Evolutionary conservation across 179 eudicot genomes (phyloP).

Genomic region (Corrigiola litoralis): DNA sequence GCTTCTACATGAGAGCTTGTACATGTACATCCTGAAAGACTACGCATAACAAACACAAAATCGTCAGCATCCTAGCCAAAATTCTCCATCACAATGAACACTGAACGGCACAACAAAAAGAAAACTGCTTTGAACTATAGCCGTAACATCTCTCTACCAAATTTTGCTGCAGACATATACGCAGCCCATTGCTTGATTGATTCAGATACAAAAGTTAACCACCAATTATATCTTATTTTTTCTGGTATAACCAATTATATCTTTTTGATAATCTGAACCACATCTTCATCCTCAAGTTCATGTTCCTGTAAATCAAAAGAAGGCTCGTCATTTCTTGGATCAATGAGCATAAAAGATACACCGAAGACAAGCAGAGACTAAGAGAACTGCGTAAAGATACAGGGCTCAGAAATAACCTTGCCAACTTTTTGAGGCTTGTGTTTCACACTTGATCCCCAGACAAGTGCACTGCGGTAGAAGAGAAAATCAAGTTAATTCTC

Average conservation of each 20-base stretch:
- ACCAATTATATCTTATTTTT: too few relatives aligned
- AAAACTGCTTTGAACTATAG: not conserved
- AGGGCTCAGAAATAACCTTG: slow-evolving; percentile 42
- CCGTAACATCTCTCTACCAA: not conserved
- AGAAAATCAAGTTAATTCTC: not conserved
- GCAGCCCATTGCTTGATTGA: not conserved
- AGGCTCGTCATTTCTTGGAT: not conserved
- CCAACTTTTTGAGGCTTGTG: slow-evolving; percentile 99
- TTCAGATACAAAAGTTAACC: not conserved
- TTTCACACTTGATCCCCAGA: slow-evolving; percentile 96
- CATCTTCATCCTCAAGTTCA: slow-evolving; percentile 57
- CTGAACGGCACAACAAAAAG: not conserved
- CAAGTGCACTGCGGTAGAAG: slow-evolving; percentile 63
- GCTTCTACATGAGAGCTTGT: too few relatives aligned
- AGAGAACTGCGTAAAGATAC: not conserved
- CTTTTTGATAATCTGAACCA: slow-evolving; percentile 50
- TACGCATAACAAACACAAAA: slow-evolving; percentile 6
- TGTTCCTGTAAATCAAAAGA: slow-evolving; percentile 33
- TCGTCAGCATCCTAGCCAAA: not conserved
- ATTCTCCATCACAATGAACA: not conserved
- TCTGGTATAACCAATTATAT: slow-evolving; percentile 34
- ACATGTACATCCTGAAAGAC: slow-evolving; percentile 13
- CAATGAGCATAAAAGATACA: not conserved
- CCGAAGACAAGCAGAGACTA: not conserved
- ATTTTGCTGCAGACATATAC: not conserved